Evolutionary conservation across 495 filamentous ascomycete species (phyloP).

Genomic region (Margaritispora aquatica): DNA sequence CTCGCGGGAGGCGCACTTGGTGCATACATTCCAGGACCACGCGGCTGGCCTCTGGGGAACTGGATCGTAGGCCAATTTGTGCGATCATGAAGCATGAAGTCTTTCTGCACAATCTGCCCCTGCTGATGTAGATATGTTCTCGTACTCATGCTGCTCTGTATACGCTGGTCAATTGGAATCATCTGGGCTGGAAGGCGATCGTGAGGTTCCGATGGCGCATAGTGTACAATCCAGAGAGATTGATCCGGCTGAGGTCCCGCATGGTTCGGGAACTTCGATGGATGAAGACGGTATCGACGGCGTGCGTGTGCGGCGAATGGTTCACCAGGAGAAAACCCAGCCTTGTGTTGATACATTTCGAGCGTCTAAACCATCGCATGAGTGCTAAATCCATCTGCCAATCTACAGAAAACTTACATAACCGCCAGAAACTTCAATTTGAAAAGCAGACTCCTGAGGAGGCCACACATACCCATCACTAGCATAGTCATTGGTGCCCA

Average conservation of each 20-base stretch:
- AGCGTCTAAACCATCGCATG: conserved; percentile 37
- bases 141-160: conserved; percentile 54
- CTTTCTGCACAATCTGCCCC: conserved; percentile 80
- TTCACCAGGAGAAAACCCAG: conserved; percentile 69
- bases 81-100: conserved; percentile 88
- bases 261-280: conserved; percentile 51
- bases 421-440: conserved; percentile 61
- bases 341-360: conserved; percentile 78
- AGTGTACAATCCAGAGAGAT: conserved; percentile 92
- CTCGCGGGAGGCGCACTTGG: conserved; percentile 26
- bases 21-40: conserved; percentile 25
- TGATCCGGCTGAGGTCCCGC: conserved; percentile 62
- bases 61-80: conserved; percentile 82
- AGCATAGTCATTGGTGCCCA: conserved; percentile 65
- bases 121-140: conserved; percentile 65
- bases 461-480: conserved; percentile 92
- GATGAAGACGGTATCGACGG: conserved; percentile 75
- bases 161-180: conserved; percentile 52
- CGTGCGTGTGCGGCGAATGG: conserved; percentile 65
- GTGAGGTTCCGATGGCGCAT: conserved; percentile 62
- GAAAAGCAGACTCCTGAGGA: conserved; percentile 64
- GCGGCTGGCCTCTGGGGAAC: conserved; percentile 47
- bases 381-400: neutral
- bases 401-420: conserved; percentile 50
- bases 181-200: conserved; percentile 62